Evolutionary conservation across 2,329 filamentous ascomycete genomes (phyloP).

Genomic region (Fusarium sp.): DNA sequence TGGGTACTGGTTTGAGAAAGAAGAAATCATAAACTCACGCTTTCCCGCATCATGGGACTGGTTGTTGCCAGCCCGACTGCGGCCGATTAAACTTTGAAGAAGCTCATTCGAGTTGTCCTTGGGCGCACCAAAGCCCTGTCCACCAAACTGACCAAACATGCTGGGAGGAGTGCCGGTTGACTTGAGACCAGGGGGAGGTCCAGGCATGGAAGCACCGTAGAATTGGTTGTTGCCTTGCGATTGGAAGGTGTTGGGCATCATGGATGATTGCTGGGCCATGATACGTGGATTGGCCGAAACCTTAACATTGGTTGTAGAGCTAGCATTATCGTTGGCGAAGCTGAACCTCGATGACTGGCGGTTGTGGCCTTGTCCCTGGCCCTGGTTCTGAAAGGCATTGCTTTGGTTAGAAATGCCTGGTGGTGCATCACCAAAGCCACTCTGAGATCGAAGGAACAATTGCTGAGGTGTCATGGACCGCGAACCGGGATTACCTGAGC

Average conservation of each 20-base stretch:
- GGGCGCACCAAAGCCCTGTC: slow-evolving; percentile 73
- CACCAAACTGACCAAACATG: slow-evolving; percentile 94
- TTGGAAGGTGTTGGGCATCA: slow-evolving; percentile 79
- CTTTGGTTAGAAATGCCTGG: slow-evolving; percentile 64
- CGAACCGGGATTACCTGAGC: slow-evolving; percentile 65
- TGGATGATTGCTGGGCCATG: slow-evolving; percentile 87
- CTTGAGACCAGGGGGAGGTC: slow-evolving; percentile 94
- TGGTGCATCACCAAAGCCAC: slow-evolving; percentile 69
- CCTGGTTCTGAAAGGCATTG: slow-evolving; percentile 60
- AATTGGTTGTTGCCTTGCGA: slow-evolving; percentile 75
- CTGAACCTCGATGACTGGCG: slow-evolving; percentile 89
- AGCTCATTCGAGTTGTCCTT: slow-evolving; percentile 76
- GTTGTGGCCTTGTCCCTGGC: slow-evolving; percentile 74
- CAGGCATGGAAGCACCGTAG: slow-evolving; percentile 87
- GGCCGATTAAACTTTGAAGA: slow-evolving; percentile 84
- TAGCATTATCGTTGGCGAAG: slow-evolving; percentile 81
- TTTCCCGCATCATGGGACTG: slow-evolving; percentile 88
- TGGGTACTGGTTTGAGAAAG: slow-evolving; percentile 88
- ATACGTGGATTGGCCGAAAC: slow-evolving; percentile 81
- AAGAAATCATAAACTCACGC: slow-evolving; percentile 98
- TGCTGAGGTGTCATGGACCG: slow-evolving; percentile 86
- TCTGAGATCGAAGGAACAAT: slow-evolving; percentile 74
- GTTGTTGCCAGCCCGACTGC: slow-evolving; percentile 73
- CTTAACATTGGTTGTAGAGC: slow-evolving; percentile 70
- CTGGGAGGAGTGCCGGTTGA: slow-evolving; percentile 93